Evolutionary conservation across 2,329 filamentous ascomycete species (phyloP).

Genomic region (Torrubiellomyces zombiae): DNA sequence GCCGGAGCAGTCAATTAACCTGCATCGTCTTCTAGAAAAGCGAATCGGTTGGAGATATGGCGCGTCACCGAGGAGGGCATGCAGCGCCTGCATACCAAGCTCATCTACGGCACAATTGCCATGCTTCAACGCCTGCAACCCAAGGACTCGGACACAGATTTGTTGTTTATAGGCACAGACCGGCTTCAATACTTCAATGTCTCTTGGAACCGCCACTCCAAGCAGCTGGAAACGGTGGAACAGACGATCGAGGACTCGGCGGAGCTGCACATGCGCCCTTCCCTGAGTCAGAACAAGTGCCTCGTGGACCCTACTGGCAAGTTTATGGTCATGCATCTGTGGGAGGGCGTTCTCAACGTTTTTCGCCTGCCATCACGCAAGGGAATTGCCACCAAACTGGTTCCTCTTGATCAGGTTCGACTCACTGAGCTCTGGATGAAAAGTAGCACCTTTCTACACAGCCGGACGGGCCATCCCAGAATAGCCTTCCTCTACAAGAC

Average conservation of each 20-base stretch:
- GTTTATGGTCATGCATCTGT: slow-evolving; percentile 40
- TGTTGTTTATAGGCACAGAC: slow-evolving; percentile 86
- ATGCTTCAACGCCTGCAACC: slow-evolving; percentile 72
- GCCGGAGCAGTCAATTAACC: slow-evolving; percentile 1
- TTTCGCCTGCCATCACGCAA: slow-evolving; percentile 32
- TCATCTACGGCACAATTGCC: slow-evolving; percentile 71
- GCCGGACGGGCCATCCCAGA: slow-evolving; percentile 39
- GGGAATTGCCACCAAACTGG: slow-evolving; percentile 24
- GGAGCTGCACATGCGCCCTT: slow-evolving; percentile 52
- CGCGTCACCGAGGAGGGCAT: slow-evolving; percentile 48
- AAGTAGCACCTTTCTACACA: slow-evolving; percentile 38
- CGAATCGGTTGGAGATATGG: slow-evolving; percentile 78
- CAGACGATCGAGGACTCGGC: slow-evolving; percentile 34
- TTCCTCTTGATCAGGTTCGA: slow-evolving; percentile 36
- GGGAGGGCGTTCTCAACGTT: slow-evolving; percentile 42
- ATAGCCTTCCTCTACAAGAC: slow-evolving; percentile 43
- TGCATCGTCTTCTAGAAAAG: slow-evolving; percentile 38
- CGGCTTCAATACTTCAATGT: slow-evolving; percentile 82
- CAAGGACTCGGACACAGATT: slow-evolving; percentile 55
- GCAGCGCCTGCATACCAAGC: slow-evolving; percentile 46
- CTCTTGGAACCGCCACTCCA: slow-evolving; percentile 52
- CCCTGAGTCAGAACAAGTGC: slow-evolving; percentile 68
- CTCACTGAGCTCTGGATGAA: slow-evolving; percentile 44
- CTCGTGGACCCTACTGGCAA: slow-evolving; percentile 64
- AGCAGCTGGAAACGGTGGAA: slow-evolving; percentile 33